Evolutionary conservation across 2,329 filamentous ascomycete genomes (phyloP), one percentile per base, ranked within the genome.

Genomic region (Cytospora mali): DNA sequence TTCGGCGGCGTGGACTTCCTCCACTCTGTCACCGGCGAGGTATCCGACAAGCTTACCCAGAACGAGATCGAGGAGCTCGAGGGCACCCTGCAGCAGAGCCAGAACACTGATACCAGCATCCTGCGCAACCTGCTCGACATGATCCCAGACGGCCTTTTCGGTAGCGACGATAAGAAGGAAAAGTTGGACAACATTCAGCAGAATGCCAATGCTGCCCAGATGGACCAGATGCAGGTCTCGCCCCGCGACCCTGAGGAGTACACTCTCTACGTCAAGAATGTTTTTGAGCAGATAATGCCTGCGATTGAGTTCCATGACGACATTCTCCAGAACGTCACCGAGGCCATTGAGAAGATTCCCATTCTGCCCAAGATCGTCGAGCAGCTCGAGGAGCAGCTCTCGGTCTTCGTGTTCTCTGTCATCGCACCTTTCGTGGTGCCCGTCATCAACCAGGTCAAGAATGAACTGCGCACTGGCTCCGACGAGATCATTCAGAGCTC

Each of bases 1-100:
- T 97, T 97, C 75, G 93, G 93, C 66, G 93, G 93, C 66, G 93
- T 97, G 16, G 94, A 97, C 72, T 97, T 97, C 77, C 80, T 97
- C 65, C 92, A 96, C 78, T 95, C 91, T 1, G 93, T 96, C 31
- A 91, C 85, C 52, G 85, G 86, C 63, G 86, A 88, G 78, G 86
- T 97, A 57, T 90, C 89, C 46, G 93, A 97, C 76, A 97, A 97
- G 79, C 81, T 93, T 64, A 93, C 89, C 31, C 93, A 97, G 74
- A 95, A 91, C 65, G 94, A 98, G 73, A 88, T 98, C 61, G 86
- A 96, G 71, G 88, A 93, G 70, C 87, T 97, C 13, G 91, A 97
- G 75, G 89, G 89, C n/a, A 89, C 91, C 21, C 88, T 97, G 54
- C 75, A 89, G 72, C 81, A 86, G 58, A 84, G 85, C 69, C 76